Percentiles rank a stretch among this genome's conserved stretches.
Evolutionary conservation across 2,329 filamentous ascomycete genomes (phyloP).

Genomic region (Fusarium clavum): DNA sequence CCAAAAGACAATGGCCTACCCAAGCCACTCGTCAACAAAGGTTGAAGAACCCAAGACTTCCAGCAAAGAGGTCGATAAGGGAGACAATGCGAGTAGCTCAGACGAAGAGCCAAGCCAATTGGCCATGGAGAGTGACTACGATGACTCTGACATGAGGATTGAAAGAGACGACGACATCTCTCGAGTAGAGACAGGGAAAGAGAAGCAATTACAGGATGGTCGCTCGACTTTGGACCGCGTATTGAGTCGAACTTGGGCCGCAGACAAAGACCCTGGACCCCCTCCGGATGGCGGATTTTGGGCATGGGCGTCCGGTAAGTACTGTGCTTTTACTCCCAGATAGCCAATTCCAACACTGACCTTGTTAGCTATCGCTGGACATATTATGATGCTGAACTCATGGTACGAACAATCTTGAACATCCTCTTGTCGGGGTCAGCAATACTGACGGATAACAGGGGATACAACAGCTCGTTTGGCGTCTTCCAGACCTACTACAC

Average conservation of each 20-base stretch:
- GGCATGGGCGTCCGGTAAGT: constrained; percentile 4
- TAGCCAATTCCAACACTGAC: background rate
- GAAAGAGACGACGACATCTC: background rate
- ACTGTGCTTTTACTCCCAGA: too few relatives aligned
- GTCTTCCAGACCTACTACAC: constrained; percentile 60
- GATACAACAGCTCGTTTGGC: constrained; percentile 17
- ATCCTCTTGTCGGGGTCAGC: background rate
- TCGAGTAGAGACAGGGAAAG: background rate
- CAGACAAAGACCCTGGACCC: background rate
- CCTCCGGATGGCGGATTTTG: constrained; percentile 7
- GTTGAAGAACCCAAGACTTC: background rate
- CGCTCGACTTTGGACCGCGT: background rate
- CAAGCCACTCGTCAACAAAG: background rate
- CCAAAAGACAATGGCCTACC: background rate
- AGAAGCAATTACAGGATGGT: background rate
- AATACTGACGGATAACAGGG: background rate
- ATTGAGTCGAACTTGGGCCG: background rate
- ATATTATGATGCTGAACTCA: constrained; percentile 20
- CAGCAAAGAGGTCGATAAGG: background rate
- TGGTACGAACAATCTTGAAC: background rate
- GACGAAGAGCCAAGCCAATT: background rate
- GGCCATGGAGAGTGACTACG: background rate
- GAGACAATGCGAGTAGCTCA: background rate
- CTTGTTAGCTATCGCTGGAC: background rate
- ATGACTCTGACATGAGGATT: background rate